These are phyloP conservation scores for Trypanosomatidae sp. DNA, from an alignment of 208 protist species.

Conservation along the genomic window DNA sequence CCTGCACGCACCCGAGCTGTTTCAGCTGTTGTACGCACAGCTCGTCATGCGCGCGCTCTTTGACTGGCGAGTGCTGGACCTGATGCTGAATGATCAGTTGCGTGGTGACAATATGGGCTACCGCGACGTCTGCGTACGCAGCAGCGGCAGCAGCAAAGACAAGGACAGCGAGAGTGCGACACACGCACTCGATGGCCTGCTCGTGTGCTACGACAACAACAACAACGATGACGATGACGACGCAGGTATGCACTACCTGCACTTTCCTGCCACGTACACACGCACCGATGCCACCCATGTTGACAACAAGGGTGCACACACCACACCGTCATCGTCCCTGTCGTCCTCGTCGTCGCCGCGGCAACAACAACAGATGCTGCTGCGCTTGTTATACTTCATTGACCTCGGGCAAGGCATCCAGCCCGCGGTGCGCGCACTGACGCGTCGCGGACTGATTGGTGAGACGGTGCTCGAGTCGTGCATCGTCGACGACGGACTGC, in stretches of 20 bases:
- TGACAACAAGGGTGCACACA: neutral
- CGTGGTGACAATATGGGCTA: constrained; percentile 82
- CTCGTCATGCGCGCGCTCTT: constrained; percentile 50
- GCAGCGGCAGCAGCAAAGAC: no score
- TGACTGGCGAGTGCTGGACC: constrained; percentile 65
- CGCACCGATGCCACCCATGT: neutral
- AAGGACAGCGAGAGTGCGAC: no score
- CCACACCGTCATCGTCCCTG: neutral
- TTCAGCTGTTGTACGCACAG: constrained; percentile 77
- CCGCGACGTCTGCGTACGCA: constrained; percentile 11
- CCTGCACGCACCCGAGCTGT: constrained; percentile 51
- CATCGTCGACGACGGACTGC: constrained; percentile 73
- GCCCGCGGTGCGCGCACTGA: constrained; percentile 32
- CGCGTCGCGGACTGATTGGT: constrained; percentile 39
- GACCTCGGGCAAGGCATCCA: constrained; percentile 78
- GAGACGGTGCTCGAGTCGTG: constrained; percentile 67
- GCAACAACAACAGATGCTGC: neutral
- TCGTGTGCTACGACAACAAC: no score
- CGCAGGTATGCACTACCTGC: constrained; percentile 29
- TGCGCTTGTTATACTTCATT: constrained; percentile 71
- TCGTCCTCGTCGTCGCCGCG: no score
- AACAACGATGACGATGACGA: no score
- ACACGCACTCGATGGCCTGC: no score
- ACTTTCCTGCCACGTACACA: constrained; percentile 21
- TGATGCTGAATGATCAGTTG: constrained; percentile 79